Evolutionary conservation across 2,329 filamentous ascomycete genomes (phyloP).

Genomic region (Pseudogymnoascus sp.): DNA sequence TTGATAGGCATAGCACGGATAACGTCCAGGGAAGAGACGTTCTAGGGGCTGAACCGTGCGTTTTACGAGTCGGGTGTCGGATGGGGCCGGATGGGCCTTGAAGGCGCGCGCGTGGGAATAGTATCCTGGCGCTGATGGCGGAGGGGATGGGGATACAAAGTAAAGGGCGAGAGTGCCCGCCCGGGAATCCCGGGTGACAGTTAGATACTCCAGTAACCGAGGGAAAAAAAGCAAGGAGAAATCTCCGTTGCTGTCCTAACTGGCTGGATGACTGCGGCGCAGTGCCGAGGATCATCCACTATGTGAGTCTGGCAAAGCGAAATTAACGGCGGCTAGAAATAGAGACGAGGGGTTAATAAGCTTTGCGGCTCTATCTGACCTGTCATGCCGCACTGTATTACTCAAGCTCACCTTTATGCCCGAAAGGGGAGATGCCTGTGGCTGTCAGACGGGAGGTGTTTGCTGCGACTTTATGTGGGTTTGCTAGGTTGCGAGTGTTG

Average conservation of each 20-base stretch:
- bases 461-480: background rate
- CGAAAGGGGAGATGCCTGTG: background rate
- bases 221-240: background rate
- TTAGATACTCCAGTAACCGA: background rate
- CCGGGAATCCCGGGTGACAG: background rate
- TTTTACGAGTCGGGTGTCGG: background rate
- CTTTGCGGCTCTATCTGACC: background rate
- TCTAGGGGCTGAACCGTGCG: background rate
- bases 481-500: background rate
- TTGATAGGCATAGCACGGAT: background rate
- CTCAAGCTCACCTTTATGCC: background rate
- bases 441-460: constrained; percentile 3
- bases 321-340: background rate
- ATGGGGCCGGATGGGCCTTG: background rate
- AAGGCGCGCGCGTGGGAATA: background rate
- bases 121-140: background rate
- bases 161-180: background rate
- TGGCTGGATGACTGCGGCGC: background rate
- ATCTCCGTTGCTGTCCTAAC: background rate
- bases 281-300: background rate
- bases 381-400: background rate
- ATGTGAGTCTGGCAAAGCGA: constrained; percentile 3
- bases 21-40: background rate
- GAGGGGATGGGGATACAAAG: background rate
- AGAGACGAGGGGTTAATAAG: background rate